phyloP scores from a whole-genome alignment of 2,329 filamentous ascomycete species.

The Pseudocercospora macadamiae region DNA sequence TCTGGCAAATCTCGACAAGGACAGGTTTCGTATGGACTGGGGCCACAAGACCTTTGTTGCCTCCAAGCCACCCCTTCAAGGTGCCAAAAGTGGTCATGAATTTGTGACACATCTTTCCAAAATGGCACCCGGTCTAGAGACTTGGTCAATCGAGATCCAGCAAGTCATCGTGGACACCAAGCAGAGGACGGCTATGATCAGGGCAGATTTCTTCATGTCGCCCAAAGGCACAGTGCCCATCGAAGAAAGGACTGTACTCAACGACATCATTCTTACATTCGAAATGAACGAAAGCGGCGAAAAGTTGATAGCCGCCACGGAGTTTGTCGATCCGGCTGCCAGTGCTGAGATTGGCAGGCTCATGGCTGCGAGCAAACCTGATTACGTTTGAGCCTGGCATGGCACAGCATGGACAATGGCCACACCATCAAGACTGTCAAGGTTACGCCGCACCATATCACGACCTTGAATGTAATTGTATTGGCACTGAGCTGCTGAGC shows the following conservation, averaged over 20 bases:
- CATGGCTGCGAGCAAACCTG: slow-evolving; percentile 2
- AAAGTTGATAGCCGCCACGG: slow-evolving; percentile 2
- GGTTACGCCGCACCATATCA: too few species aligned
- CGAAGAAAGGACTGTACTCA: background rate
- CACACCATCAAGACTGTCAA: too few species aligned
- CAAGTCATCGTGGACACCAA: slow-evolving; percentile 7
- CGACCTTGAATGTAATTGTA: too few species aligned
- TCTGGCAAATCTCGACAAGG: background rate
- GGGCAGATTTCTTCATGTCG: slow-evolving; percentile 9
- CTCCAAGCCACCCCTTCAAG: slow-evolving; percentile 1
- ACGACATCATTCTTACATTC: background rate
- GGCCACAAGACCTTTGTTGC: slow-evolving; percentile 6
- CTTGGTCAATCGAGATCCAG: slow-evolving; percentile 1
- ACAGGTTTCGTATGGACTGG: slow-evolving; percentile 2
- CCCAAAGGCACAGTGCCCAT: background rate
- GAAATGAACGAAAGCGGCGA: background rate
- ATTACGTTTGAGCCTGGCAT: background rate
- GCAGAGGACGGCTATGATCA: slow-evolving; percentile 1
- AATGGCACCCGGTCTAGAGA: slow-evolving; percentile 5
- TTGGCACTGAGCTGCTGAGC: too few species aligned
- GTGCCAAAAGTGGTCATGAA: background rate
- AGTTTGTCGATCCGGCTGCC: slow-evolving; percentile 2
- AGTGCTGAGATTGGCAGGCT: slow-evolving; percentile 1
- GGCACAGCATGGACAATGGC: too few species aligned
- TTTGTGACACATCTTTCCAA: background rate